Base-by-base conservation (phyloP, 1,139 yeast species). In the Debaryomyces sp. region DNA sequence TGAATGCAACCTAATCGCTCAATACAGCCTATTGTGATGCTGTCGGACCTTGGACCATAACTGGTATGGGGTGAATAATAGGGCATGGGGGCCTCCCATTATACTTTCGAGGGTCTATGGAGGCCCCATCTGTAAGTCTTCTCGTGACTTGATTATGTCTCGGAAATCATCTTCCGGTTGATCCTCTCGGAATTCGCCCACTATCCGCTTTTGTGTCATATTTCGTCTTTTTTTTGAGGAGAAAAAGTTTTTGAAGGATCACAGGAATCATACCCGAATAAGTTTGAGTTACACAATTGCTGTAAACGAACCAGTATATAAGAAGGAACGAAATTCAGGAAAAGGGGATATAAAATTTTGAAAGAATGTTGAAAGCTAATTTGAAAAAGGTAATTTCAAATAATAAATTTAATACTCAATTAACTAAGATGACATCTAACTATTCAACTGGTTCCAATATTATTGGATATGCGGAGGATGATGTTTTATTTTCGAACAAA, bases 401-500 rank as follows among this genome's bases (percentile, higher is more conserved):
- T 24, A 45, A 36, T 21, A 33, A 34, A 40, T 13, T 41, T 34
- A 38, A 21, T 15, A 41, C 17, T 12, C 42, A 21, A 29, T 18
- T 29, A 22, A 27, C 23, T 18, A 45, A 35, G 29, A 45, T 45
- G 45, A 39, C 32, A 18, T 18, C 39, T 15, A 45, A 41, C 29
- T 45, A 41, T 32, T 48, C 52, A 8, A 49, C 44, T 29, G 45
- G 45, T 15, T 37, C 48, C 39, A 39, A 43, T 26, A 40, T 43
- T 10, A 48, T 51, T 23, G 59, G 57, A 21, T 49, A 52, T 29
- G 84, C 81, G 49, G 73, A 69, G 48, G 75, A 72, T 41, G 76
- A 73, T 50, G 96, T 89, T 18, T 73, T 85, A 50, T 88, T 88
- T 67, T 64, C 77, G 52, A 77, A 82, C 58, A 71, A 78, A 54